phyloP scores from a whole-genome alignment of 2,329 filamentous ascomycete species.

The Fusarium siculi region DNA sequence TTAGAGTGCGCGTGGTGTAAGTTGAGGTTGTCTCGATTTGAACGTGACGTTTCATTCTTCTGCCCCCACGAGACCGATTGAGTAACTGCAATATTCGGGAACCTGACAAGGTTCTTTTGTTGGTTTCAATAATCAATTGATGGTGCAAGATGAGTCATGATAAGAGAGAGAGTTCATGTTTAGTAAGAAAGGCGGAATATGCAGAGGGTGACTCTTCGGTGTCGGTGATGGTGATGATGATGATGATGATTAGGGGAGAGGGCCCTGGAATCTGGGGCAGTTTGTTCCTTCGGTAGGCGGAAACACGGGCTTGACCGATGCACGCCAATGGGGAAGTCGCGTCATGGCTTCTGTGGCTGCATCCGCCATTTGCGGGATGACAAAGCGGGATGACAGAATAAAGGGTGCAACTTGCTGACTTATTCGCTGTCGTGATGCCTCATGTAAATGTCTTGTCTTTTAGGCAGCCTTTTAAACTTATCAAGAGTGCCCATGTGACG shows the following conservation, averaged over 20 bases:
- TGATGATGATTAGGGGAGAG: conserved; percentile 5
- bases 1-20: conserved; percentile 2
- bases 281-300: conserved; percentile 7
- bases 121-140: not conserved
- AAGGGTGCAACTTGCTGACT: not conserved
- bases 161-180: conserved; percentile 16
- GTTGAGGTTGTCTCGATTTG: conserved; percentile 17
- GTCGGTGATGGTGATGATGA: not conserved
- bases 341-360: conserved; percentile 32
- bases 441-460: conserved; percentile 32
- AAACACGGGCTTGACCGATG: conserved; percentile 42
- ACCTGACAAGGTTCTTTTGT: conserved; percentile 14
- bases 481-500: conserved; percentile 17
- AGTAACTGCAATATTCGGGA: not conserved
- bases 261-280: conserved; percentile 23
- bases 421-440: conserved; percentile 10
- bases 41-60: conserved; percentile 37
- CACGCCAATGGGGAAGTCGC: conserved; percentile 34
- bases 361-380: conserved; percentile 19
- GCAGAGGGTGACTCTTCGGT: conserved; percentile 16
- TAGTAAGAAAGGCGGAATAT: conserved; percentile 32
- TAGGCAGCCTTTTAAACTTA: conserved; percentile 24
- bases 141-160: conserved; percentile 26
- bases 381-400: conserved; percentile 24
- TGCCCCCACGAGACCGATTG: conserved; percentile 23